A percentile compares a stretch with the other conserved stretches of the same genome.
These are phyloP conservation scores for Tolypocladium endophyticum DNA, from an alignment of 2,329 filamentous ascomycete genomes.

Conservation along the genomic window DNA sequence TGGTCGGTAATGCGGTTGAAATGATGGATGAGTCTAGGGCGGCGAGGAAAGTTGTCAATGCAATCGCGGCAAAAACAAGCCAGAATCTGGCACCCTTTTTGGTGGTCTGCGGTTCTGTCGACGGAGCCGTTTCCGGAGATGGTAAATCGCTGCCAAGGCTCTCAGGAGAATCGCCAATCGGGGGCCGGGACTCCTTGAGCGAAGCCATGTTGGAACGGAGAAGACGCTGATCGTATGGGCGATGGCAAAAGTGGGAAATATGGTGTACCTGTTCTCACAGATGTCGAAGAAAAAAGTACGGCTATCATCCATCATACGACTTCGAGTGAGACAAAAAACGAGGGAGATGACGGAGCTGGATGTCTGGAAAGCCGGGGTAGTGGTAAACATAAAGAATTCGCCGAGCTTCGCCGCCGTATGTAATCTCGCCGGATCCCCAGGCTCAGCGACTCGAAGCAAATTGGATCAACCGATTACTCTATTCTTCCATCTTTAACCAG, in stretches of 20 bases:
- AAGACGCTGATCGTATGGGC: background rate
- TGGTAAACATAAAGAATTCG: background rate
- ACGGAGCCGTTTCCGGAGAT: background rate
- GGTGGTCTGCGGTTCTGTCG: background rate
- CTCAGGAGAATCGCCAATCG: background rate
- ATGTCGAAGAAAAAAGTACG: background rate
- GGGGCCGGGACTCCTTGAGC: background rate
- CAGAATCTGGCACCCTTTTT: constrained; percentile 6
- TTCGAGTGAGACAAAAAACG: background rate
- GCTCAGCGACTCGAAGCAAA: background rate
- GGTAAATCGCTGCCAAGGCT: background rate
- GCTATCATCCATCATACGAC: background rate
- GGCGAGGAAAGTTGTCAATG: constrained; percentile 12
- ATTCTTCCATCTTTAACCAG: background rate
- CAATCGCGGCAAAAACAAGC: constrained; percentile 10
- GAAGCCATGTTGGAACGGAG: background rate
- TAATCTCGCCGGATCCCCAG: background rate
- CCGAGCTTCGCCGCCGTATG: background rate
- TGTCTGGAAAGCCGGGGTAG: background rate
- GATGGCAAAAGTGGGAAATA: background rate
- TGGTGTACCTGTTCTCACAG: background rate
- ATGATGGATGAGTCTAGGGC: constrained; percentile 17
- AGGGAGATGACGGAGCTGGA: background rate
- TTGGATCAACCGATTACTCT: background rate
- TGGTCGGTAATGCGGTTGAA: constrained; percentile 18